phyloP scores from a whole-genome alignment of 805 yeast species.

The Yarrowia keelungensis region DNA sequence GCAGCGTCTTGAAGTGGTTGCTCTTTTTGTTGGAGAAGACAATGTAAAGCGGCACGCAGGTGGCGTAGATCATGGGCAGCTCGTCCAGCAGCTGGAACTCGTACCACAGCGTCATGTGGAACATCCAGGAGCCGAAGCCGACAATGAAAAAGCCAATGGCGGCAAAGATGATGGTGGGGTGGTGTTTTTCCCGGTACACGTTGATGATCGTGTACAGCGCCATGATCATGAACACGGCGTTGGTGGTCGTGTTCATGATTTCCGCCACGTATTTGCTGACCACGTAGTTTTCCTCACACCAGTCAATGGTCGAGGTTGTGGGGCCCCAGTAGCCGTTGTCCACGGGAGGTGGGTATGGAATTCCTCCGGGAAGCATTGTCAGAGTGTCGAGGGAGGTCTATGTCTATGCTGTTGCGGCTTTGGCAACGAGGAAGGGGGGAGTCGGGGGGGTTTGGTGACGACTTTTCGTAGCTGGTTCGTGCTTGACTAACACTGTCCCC shows the following conservation, averaged over 20 bases:
- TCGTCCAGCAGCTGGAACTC: slow-evolving; percentile 93
- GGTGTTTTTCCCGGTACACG: slow-evolving; percentile 66
- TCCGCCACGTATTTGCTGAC: slow-evolving; percentile 88
- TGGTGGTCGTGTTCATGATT: slow-evolving; percentile 84
- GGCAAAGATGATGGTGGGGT: slow-evolving; percentile 70
- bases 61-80: slow-evolving; percentile 97
- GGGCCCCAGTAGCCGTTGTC: slow-evolving; percentile 38
- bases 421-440: no score
- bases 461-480: no score
- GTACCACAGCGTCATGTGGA: slow-evolving; percentile 93
- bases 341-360: slow-evolving; percentile 26
- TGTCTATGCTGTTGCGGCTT: neutral
- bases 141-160: slow-evolving; percentile 85
- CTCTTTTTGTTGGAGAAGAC: slow-evolving; percentile 67
- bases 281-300: slow-evolving; percentile 98
- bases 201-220: slow-evolving; percentile 72
- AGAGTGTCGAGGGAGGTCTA: neutral
- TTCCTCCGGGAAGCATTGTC: slow-evolving; percentile 26
- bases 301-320: slow-evolving; percentile 89
- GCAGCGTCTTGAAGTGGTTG: slow-evolving; percentile 51
- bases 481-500: neutral
- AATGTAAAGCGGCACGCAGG: slow-evolving; percentile 92
- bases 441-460: neutral
- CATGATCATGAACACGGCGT: slow-evolving; percentile 60
- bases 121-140: slow-evolving; percentile 92